phyloP scores from a whole-genome alignment of 73 alveolate genomes.

The Paramecium caudatum region DNA sequence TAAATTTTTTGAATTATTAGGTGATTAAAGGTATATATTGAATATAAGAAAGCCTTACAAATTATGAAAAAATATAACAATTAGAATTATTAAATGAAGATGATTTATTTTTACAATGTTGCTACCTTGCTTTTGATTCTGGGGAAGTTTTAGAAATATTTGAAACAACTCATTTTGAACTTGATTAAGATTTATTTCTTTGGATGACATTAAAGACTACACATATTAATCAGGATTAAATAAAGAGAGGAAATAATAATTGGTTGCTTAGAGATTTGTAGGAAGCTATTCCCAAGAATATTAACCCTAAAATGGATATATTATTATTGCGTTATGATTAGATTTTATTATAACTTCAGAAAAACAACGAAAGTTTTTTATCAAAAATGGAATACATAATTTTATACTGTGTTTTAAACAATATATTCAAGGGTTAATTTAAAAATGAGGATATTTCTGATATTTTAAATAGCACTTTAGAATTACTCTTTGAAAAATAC shows the following conservation, averaged over 20 bases:
- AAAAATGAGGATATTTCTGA: not conserved
- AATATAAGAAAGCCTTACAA: not conserved
- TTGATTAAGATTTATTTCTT: slow-evolving; percentile 3
- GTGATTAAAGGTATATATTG: not conserved
- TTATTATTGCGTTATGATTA: not conserved
- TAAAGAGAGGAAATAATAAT: not conserved
- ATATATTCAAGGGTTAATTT: not conserved
- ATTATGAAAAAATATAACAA: not conserved
- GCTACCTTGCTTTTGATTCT: slow-evolving; percentile 5
- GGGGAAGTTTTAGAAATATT: not conserved
- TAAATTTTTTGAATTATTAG: slow-evolving; percentile 20
- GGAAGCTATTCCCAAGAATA: slow-evolving; percentile 20
- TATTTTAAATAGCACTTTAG: not conserved
- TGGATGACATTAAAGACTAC: slow-evolving; percentile 34
- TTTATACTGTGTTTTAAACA: not conserved
- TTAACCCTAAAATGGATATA: slow-evolving; percentile 8
- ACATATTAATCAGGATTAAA: not conserved
- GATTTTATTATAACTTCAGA: not conserved
- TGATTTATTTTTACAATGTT: slow-evolving; percentile 19
- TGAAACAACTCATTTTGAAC: not conserved
- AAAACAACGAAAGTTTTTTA: not conserved
- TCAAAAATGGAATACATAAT: slow-evolving; percentile 9
- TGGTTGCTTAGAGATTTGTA: not conserved
- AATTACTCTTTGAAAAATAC: not conserved
- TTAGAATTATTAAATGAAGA: slow-evolving; percentile 3